Evolutionary conservation across 257 asterid species (phyloP), one percentile per base, ranked within the genome.

Genomic region (Penstemon davidsonii): DNA sequence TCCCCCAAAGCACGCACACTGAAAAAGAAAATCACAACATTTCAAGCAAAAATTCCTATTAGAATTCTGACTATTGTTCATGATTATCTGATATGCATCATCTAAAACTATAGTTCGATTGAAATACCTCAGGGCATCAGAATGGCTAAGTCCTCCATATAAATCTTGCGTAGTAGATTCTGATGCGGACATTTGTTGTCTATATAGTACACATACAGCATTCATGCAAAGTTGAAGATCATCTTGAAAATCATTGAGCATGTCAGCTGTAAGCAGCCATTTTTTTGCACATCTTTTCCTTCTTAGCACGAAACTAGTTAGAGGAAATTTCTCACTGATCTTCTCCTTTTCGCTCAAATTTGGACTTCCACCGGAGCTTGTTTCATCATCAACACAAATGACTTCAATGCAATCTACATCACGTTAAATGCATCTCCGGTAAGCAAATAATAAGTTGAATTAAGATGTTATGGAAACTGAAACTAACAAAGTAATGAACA

Each of bases 141-240:
- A 42, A 18, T 41, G 74, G 62, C 67, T 25, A 25, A 25, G 33
- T 25, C 33, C 33, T 25, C 33, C 33, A 25, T 25, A 25, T n/a
- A 63, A 62, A 43, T 42, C 33, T 7, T 2, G n/a, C 47, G 61
- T 36, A 13, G 73, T 25, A 25, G 33, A 60, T 64, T 67, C 58
- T 39, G 43, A 56, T 5, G 68, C 66, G 44, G 51, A 52, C 46
- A 62, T 19, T 9, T 72, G 60, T 46, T 60, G 63, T 64, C 81
- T 55, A 33, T 56, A 73, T 42, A 81, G 81, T 60, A 78, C 76
- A 49, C 81, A 81, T 3, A 78, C 74, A 1, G 71, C 83, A 15
- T 63, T 67, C 81, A 72, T 44, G 68, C 75, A 66, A 68, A 75
- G 66, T 47, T 69, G 75, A 4, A 55, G 54, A 50, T 81, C 78